A percentile compares a stretch with the other conserved stretches of the same genome.
phyloP scores from a whole-genome alignment of 78 protist species.

The Emiliania huxleyi region DNA sequence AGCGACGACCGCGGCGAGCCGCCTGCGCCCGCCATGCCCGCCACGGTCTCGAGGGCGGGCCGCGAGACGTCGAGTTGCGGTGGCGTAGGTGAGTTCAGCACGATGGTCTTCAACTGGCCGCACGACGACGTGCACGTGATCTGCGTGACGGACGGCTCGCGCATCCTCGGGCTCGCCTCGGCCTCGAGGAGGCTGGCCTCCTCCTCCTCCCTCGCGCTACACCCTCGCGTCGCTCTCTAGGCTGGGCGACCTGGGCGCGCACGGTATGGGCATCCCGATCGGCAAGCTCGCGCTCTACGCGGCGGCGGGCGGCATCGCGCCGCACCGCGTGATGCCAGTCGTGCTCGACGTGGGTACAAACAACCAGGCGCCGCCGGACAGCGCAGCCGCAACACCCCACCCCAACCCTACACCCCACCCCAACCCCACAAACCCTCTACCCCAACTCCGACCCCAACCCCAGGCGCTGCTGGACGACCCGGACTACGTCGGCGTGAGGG shows the following conservation, averaged over 20 bases:
- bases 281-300: constrained; percentile 85
- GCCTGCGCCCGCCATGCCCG: too few species aligned
- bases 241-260: constrained; percentile 93
- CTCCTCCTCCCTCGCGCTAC: too few species aligned
- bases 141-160: constrained; percentile 91
- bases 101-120: neutral
- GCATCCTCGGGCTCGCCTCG: constrained; percentile 97
- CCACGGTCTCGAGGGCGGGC: too few species aligned
- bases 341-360: constrained; percentile 92
- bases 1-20: constrained; percentile 74
- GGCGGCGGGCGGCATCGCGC: constrained; percentile 59
- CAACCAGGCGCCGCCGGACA: constrained; percentile 56
- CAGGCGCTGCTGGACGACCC: constrained; percentile 65
- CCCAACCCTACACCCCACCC: too few species aligned
- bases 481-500: constrained; percentile 82
- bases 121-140: neutral
- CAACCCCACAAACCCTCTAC: too few species aligned
- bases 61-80: too few species aligned
- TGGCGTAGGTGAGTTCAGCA: neutral
- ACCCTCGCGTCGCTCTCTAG: too few species aligned
- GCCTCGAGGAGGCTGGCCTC: too few species aligned
- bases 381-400: too few species aligned
- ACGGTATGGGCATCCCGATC: constrained; percentile 95
- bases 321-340: constrained; percentile 85
- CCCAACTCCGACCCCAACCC: too few species aligned